These are phyloP conservation scores for Penicillium rolfsii DNA, from an alignment of 2,329 filamentous ascomycete species.

Conservation along the genomic window DNA sequence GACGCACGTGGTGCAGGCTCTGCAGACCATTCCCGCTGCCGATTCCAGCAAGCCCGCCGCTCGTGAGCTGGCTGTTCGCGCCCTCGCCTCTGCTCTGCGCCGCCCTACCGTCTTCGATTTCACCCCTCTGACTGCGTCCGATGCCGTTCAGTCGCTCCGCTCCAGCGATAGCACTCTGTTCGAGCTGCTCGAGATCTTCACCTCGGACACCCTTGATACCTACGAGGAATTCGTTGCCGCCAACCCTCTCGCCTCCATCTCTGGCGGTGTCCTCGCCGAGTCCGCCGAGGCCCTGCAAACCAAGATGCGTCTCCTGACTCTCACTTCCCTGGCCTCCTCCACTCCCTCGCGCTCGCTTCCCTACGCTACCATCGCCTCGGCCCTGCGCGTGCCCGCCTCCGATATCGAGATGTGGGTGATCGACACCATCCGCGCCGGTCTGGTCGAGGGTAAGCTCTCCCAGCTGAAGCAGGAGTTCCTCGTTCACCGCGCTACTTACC, in stretches of 20 bases:
- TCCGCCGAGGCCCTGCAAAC: conserved; percentile 77
- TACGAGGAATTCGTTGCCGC: conserved; percentile 89
- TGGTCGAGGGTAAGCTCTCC: conserved; percentile 94
- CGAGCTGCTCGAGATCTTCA: conserved; percentile 93
- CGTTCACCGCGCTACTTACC: conserved; percentile 93
- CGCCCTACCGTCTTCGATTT: conserved; percentile 72
- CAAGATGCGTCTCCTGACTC: conserved; percentile 95
- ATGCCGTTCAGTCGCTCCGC: conserved; percentile 82
- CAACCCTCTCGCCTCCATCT: conserved; percentile 60
- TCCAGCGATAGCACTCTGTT: conserved; percentile 83
- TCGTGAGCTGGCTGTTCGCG: conserved; percentile 63
- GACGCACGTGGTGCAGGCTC: conserved; percentile 72
- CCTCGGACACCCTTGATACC: conserved; percentile 90
- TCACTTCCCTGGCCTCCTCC: conserved; percentile 84
- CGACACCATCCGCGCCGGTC: conserved; percentile 91
- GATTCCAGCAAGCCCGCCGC: conserved; percentile 59
- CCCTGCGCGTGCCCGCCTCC: conserved; percentile 77
- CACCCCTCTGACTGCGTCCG: conserved; percentile 69
- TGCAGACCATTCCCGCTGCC: conserved; percentile 72
- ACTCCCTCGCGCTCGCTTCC: conserved; percentile 84
- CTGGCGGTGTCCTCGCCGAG: conserved; percentile 80
- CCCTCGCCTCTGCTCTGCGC: conserved; percentile 68
- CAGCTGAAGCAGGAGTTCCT: conserved; percentile 92
- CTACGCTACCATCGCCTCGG: conserved; percentile 80
- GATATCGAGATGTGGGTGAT: conserved; percentile 99